Percentiles rank a stretch among this genome's conserved stretches.
Conservation (phyloP, 2,329 filamentous ascomycete genomes). For the Colletotrichum sidae region DNA sequence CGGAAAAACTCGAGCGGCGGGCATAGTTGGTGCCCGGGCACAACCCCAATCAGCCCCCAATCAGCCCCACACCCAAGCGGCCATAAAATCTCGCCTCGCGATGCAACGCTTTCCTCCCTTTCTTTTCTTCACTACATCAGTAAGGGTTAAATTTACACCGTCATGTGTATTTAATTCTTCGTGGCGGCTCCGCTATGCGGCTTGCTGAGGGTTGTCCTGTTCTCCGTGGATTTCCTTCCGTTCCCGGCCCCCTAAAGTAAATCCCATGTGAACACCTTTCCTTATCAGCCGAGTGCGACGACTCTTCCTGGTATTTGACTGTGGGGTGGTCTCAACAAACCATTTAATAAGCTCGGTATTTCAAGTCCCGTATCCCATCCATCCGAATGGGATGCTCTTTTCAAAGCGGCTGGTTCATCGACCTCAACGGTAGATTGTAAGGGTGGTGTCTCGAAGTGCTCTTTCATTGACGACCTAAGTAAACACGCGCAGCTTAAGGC, state of each 20-base stretch:
- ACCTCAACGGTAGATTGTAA: no score
- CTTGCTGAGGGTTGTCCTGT: constrained; percentile 64
- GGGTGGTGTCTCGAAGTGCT: no score
- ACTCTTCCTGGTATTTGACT: constrained; percentile 58
- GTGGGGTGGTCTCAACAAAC: constrained; percentile 64
- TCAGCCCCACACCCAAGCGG: constrained; percentile 21
- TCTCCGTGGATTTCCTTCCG: constrained; percentile 64
- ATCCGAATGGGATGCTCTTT: no score
- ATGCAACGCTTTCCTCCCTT: constrained; percentile 38
- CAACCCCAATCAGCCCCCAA: not conserved
- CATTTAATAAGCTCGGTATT: rapidly evolving
- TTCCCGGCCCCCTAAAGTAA: constrained; percentile 65
- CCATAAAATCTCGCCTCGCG: constrained; percentile 36
- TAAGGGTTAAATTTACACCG: constrained; percentile 61
- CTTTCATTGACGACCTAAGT: no score
- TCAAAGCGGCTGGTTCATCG: not conserved
- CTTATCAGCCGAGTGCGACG: constrained; percentile 57
- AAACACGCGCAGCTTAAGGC: no score
- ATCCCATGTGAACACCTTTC: constrained; percentile 57
- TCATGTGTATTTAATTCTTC: constrained; percentile 59
- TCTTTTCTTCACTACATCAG: constrained; percentile 55
- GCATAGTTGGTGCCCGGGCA: constrained; percentile 6
- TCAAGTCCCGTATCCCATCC: not conserved
- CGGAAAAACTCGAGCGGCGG: no score
- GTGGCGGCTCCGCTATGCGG: constrained; percentile 65